Conservation (phyloP, 1,139 yeast genomes). For the Diutina neorugosa region DNA sequence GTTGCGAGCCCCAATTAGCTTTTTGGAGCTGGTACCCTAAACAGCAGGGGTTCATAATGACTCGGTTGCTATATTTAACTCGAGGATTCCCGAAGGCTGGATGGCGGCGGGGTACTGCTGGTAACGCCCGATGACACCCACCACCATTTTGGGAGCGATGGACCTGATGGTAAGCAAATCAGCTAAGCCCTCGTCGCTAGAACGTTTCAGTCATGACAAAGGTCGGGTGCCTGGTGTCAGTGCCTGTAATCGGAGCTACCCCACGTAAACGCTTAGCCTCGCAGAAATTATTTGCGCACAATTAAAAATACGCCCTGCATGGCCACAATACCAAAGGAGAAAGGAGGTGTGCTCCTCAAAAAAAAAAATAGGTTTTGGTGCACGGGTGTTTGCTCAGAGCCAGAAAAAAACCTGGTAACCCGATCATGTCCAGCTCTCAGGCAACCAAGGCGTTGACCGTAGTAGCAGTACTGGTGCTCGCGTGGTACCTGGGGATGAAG, state of each 20-base stretch:
- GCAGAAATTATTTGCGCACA: not conserved
- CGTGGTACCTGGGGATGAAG: conserved; percentile 44
- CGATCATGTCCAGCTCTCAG: too few species aligned
- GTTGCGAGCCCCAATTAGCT: not conserved
- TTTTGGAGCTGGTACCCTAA: not conserved
- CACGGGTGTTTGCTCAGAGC: not conserved
- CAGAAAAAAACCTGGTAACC: not conserved
- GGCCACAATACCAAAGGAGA: not conserved
- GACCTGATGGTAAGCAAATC: too few species aligned
- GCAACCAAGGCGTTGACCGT: conserved; percentile 14
- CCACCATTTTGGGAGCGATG: too few species aligned
- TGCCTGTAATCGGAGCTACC: not conserved
- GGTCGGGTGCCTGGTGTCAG: not conserved
- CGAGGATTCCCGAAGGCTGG: not conserved
- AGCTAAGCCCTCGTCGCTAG: too few species aligned
- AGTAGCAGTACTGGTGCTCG: conserved; percentile 22
- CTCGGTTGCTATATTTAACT: not conserved
- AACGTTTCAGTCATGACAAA: too few species aligned
- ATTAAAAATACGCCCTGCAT: not conserved
- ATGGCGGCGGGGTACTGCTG: too few species aligned
- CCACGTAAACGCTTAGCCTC: not conserved
- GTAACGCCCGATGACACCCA: too few species aligned
- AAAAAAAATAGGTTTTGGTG: not conserved
- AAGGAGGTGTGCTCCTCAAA: not conserved
- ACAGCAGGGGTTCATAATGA: not conserved